Evolutionary conservation across 805 yeast species (phyloP), one percentile per base, ranked within the genome.

Genomic region (Candida dajiaensis): DNA sequence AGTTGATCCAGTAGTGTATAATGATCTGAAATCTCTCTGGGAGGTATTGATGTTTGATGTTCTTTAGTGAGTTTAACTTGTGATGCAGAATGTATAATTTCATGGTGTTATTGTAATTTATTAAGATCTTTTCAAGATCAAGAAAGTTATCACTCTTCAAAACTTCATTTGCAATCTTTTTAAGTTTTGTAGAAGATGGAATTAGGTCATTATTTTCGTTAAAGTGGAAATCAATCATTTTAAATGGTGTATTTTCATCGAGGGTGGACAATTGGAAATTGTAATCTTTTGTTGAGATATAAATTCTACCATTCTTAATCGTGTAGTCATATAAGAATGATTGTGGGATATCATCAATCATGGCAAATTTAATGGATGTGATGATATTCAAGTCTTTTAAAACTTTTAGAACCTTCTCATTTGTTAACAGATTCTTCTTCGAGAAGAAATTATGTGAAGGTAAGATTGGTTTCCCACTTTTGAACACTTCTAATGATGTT

Each of bases 401-500:
- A 1, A 84, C 83, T 42, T 74, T 73, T 36, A 87, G 66, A 1
- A 85, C 77, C 51, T 78, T 74, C 29, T 70, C 64, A 1, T 85
- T 71, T 4, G 81, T 69, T 6, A 92, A 68, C 6, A 70, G 71
- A 12, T 68, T 50, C n/a, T 51, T 65, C 15, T 76, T 71, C 5
- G 83, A 65, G 51, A 80, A 19, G 6, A 12, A 77, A 52, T 75
- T 76, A 59, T 84, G 81, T 0, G 84, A 72, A 3, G 89, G 82
- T 36, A 86, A 71, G 35, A 77, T 80, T 1, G 97, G 96, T 50
- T 84, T 70, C 4, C 96, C 95, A 36, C 77, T 72, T 37, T 81
- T 77, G 45, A 90, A 70, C 0, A 94, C 96, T 60, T 92, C 95
- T 54, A 92, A 68, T 1, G 96, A 88, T 0, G 98, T 90, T 21